Conservation (phyloP, 1,284 basidiomycete genomes). For the Cryptococcus depauperatus region DNA sequence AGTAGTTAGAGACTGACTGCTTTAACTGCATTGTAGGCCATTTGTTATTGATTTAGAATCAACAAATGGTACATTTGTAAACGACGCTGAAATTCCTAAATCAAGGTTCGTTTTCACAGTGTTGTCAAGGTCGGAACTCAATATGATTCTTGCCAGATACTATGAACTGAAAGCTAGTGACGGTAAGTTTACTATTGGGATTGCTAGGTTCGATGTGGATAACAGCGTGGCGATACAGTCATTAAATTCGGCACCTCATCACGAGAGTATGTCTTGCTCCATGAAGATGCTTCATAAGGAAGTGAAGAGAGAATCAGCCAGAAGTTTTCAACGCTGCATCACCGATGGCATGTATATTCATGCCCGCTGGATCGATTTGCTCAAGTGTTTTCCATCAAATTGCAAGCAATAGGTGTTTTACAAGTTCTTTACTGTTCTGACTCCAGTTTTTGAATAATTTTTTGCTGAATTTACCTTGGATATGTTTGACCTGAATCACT, state of each 20-base stretch:
- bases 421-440: too few relatives aligned
- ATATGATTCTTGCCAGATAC: slow-evolving; percentile 47
- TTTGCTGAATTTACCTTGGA: too few relatives aligned
- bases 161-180: slow-evolving; percentile 83
- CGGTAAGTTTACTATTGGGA: slow-evolving; percentile 51
- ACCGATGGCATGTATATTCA: too few relatives aligned
- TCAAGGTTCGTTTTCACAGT: slow-evolving; percentile 49
- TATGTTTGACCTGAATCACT: too few relatives aligned
- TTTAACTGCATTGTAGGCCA: slow-evolving; percentile 52
- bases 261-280: slow-evolving; percentile 79
- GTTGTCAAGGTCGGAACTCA: not conserved
- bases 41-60: slow-evolving; percentile 95
- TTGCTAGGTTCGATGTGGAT: not conserved
- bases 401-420: too few relatives aligned
- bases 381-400: too few relatives aligned
- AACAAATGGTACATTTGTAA: slow-evolving; percentile 89
- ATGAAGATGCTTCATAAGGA: slow-evolving; percentile 64
- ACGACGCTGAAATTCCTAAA: slow-evolving; percentile 72
- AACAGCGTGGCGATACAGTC: slow-evolving; percentile 49
- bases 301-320: too few relatives aligned
- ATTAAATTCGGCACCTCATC: slow-evolving; percentile 83
- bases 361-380: too few relatives aligned
- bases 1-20: not conserved
- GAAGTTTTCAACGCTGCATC: too few relatives aligned
- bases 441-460: too few relatives aligned